Percentiles rank a stretch among this genome's conserved stretches.
These are phyloP conservation scores for Gentiana dahurica DNA, from an alignment of 257 asterid genomes.

Conservation along the genomic window DNA sequence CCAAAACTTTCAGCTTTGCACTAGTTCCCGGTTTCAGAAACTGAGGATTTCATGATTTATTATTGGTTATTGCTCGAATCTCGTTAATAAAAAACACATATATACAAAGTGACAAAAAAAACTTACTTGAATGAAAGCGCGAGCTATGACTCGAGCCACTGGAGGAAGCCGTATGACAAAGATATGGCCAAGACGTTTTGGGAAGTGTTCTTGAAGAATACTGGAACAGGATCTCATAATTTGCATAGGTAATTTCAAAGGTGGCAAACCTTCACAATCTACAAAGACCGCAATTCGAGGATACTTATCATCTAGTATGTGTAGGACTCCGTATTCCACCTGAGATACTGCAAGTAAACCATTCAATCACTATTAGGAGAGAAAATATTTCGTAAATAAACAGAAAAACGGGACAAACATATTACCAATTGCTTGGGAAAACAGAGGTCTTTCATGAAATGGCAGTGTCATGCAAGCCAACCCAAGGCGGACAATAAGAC, in stretches of 20 bases:
- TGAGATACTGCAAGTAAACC: constrained; percentile 73
- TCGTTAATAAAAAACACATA: background rate
- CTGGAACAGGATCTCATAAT: constrained; percentile 64
- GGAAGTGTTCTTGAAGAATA: constrained; percentile 84
- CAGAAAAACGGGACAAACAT: constrained; percentile 14
- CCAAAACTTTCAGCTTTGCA: constrained; percentile 74
- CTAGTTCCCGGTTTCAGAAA: constrained; percentile 76
- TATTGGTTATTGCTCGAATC: background rate
- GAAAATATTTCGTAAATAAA: background rate
- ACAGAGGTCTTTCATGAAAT: constrained; percentile 61
- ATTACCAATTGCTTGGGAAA: constrained; percentile 89
- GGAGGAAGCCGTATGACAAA: constrained; percentile 72
- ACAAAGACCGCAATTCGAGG: constrained; percentile 72
- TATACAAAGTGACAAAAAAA: constrained; percentile 3
- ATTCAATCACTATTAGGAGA: background rate
- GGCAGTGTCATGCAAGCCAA: constrained; percentile 59
- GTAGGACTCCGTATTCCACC: constrained; percentile 81
- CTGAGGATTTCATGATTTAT: constrained; percentile 20
- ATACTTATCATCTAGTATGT: constrained; percentile 45
- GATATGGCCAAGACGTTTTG: constrained; percentile 71
- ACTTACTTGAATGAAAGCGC: constrained; percentile 75
- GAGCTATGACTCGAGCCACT: constrained; percentile 79
- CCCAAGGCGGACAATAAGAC: constrained; percentile 89
- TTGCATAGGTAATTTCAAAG: constrained; percentile 78
- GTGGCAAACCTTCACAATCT: constrained; percentile 68